Conservation (phyloP, 495 filamentous ascomycete species). For the Parathielavia hyrcaniae region DNA sequence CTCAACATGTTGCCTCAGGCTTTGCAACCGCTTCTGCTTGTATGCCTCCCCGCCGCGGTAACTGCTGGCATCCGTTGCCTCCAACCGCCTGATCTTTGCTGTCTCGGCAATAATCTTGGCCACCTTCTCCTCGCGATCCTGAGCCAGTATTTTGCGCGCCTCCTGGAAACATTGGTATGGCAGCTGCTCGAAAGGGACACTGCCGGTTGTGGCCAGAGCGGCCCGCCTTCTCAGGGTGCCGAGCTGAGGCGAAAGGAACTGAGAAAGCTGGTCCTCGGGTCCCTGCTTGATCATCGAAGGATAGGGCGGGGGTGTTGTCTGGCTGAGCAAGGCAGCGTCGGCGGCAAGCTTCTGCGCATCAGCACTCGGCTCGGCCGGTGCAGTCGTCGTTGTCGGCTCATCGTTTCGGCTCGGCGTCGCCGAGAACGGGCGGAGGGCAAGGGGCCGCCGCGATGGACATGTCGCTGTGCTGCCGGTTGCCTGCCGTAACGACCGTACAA, state of each 20-base stretch:
- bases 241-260: constrained; percentile 53
- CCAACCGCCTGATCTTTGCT: constrained; percentile 53
- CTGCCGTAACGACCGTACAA: constrained; percentile 57
- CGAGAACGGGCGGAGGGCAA: constrained; percentile 44
- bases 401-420: constrained; percentile 36
- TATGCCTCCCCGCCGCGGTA: constrained; percentile 52
- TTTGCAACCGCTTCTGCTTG: constrained; percentile 59
- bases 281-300: constrained; percentile 39
- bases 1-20: constrained; percentile 69
- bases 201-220: constrained; percentile 58
- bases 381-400: constrained; percentile 33
- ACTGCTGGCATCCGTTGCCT: constrained; percentile 52
- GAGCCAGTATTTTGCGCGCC: constrained; percentile 72
- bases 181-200: constrained; percentile 83
- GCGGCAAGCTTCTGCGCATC: constrained; percentile 15
- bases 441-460: constrained; percentile 29
- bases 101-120: constrained; percentile 54
- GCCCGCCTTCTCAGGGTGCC: constrained; percentile 80
- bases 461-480: constrained; percentile 30
- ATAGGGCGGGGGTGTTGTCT: constrained; percentile 21
- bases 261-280: constrained; percentile 55
- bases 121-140: constrained; percentile 78
- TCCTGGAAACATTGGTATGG: constrained; percentile 98
- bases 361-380: constrained; percentile 7
- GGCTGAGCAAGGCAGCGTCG: constrained; percentile 17